These are phyloP conservation scores for Colletotrichum sp. DNA, from an alignment of 2,329 filamentous ascomycete genomes.

Conservation along the genomic window DNA sequence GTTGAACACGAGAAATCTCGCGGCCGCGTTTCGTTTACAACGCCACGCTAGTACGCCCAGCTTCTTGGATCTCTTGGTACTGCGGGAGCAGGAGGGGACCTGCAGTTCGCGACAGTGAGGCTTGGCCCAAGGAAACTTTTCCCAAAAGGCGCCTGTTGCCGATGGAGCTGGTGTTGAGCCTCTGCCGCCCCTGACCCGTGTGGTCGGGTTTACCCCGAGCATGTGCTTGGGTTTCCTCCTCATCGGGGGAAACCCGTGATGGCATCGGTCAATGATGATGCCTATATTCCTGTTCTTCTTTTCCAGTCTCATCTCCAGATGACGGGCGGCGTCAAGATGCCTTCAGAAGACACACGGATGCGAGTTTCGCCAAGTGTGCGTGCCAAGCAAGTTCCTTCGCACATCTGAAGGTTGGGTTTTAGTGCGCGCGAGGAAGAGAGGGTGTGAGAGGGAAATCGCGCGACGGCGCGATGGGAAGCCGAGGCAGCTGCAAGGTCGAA, in stretches of 20 bases:
- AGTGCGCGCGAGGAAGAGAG: not conserved
- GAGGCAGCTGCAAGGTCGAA: not conserved
- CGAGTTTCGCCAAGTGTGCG: not conserved
- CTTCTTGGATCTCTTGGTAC: not conserved
- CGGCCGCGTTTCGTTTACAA: conserved; percentile 11
- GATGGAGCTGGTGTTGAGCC: not conserved
- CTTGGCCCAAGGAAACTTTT: conserved; percentile 15
- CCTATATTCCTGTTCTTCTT: not conserved
- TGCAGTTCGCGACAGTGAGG: not conserved
- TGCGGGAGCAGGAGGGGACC: not conserved
- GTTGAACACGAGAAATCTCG: not conserved
- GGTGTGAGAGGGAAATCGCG: not conserved
- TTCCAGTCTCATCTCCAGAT: not conserved
- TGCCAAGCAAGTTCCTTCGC: not conserved
- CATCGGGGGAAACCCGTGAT: not conserved
- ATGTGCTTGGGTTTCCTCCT: not conserved
- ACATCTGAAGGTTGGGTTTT: not conserved
- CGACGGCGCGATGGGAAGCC: not conserved
- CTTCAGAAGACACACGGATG: not conserved
- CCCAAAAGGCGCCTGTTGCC: not conserved
- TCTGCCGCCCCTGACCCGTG: not conserved
- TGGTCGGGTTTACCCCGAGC: not conserved
- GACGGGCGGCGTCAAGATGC: not conserved
- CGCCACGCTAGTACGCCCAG: not conserved
- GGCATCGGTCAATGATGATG: not conserved